Evolutionary conservation across 2,329 filamentous ascomycete species (phyloP), one percentile per base, ranked within the genome.

Genomic region (Tolypocladium ovalisporum): DNA sequence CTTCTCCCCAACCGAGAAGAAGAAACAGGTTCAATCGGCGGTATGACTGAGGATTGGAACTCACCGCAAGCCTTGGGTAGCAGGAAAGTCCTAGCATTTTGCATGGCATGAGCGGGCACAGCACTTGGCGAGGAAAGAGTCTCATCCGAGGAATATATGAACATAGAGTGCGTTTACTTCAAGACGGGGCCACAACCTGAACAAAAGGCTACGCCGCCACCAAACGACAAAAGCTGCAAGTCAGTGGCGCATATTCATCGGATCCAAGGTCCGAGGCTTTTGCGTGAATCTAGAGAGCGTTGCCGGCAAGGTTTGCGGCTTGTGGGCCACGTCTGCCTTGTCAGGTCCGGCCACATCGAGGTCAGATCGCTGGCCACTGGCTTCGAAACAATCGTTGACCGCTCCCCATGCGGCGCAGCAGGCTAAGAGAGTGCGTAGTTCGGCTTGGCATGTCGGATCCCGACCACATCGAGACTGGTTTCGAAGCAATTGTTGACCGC

Each of bases 1-100:
- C 6, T 63, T 67, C 40, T 61, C 63, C 2, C 58, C 60, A 1
- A 40, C 58, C 1, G 59, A 64, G 36, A 61, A 61, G 54, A 42
- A 56, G n/a, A 52, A 56, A n/a, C 42, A 51, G 49, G 40, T 54
- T 2, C 13, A 44, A 37, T 61, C 60, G 13, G 47, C 52, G 9
- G 57, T 40, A 24, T 58, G 10, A 51, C 4, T 2, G 10, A 22
- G 29, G 13, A 22, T 8, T 22, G 29, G 19, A 34, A 19, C 47
- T 29, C 17, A 8, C 27, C 29, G 29, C 29, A 22, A 34, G 47
- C 29, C 29, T 51, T 15, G 27, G 17, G 17, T 19, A n/a, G 2
- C 27, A 8, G 27, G 17, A 49, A 13, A 12, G 17, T 4, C 1
- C 29, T 15, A 7, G 47, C 27, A 51, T 51, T 34, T 27, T 3